Conservation (phyloP, 805 yeast species). For the Saturnispora hagleri region DNA sequence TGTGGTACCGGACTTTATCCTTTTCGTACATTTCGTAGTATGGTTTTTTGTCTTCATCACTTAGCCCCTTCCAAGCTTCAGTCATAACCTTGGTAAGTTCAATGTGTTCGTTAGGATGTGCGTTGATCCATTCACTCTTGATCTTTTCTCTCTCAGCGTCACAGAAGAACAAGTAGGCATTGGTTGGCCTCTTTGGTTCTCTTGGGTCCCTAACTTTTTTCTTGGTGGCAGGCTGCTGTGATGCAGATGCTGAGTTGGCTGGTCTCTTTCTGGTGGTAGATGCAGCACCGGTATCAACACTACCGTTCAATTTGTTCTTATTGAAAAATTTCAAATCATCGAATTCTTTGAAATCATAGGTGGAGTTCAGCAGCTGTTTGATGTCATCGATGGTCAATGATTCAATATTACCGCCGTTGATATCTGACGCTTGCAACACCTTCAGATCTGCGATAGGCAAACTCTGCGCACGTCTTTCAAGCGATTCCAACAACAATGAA, state of each 20-base stretch:
- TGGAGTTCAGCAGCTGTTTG: constrained; percentile 20
- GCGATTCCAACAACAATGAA: constrained; percentile 65
- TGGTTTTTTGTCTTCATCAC: constrained; percentile 60
- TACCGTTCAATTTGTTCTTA: not conserved
- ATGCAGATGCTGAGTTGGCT: constrained; percentile 12
- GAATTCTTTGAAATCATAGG: constrained; percentile 12
- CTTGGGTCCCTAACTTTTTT: constrained; percentile 61
- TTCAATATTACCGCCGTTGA: constrained; percentile 23
- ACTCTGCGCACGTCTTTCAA: constrained; percentile 47
- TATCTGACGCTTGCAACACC: constrained; percentile 17
- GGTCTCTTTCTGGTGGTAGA: not conserved
- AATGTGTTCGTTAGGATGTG: constrained; percentile 39
- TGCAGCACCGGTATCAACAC: not conserved
- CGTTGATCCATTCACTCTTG: constrained; percentile 45
- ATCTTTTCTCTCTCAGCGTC: constrained; percentile 75
- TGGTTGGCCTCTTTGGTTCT: constrained; percentile 82
- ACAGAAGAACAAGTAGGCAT: constrained; percentile 81
- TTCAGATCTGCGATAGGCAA: constrained; percentile 20
- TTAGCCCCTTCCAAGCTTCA: constrained; percentile 75
- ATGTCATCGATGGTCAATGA: constrained; percentile 22
- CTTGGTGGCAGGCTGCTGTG: constrained; percentile 18
- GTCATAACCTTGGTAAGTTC: constrained; percentile 75
- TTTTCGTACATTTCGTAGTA: constrained; percentile 69
- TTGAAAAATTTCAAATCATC: not conserved
- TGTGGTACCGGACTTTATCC: constrained; percentile 65